These are phyloP conservation scores for Gillenia trifoliata DNA, from an alignment of 306 rosid species.

Conservation along the genomic window DNA sequence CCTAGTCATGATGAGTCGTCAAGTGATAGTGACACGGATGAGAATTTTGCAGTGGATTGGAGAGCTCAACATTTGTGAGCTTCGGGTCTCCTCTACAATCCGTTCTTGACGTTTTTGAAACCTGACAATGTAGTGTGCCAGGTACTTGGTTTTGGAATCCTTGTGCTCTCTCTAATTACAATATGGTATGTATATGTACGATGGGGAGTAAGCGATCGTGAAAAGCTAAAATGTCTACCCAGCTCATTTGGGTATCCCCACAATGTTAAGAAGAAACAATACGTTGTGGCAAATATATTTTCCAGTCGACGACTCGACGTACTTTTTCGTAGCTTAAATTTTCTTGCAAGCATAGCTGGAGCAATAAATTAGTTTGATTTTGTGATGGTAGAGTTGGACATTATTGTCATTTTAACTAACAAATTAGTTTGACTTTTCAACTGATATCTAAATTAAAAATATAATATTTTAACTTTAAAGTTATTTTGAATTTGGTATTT, in stretches of 20 bases:
- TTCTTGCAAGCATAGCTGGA: background rate
- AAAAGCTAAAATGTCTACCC: background rate
- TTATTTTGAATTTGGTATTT: too few species aligned
- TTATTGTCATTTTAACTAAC: too few species aligned
- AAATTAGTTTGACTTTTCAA: too few species aligned
- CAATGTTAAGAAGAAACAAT: background rate
- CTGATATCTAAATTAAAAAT: too few species aligned
- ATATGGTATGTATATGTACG: background rate
- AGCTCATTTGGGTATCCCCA: background rate
- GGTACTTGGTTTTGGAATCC: background rate
- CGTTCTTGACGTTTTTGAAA: background rate
- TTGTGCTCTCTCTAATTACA: background rate
- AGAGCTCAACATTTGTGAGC: constrained; percentile 83
- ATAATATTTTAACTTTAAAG: too few species aligned
- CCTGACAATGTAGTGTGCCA: background rate
- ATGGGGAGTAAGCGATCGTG: background rate
- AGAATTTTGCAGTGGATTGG: constrained; percentile 83
- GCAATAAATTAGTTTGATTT: too few species aligned
- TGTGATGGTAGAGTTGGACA: too few species aligned
- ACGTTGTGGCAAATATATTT: background rate
- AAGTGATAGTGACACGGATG: constrained; percentile 71
- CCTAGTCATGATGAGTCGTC: constrained; percentile 49
- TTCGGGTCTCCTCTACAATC: background rate
- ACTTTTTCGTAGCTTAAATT: background rate
- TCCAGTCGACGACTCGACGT: background rate